phyloP scores from a whole-genome alignment of 805 yeast genomes.

The Kodamaea restingae region DNA sequence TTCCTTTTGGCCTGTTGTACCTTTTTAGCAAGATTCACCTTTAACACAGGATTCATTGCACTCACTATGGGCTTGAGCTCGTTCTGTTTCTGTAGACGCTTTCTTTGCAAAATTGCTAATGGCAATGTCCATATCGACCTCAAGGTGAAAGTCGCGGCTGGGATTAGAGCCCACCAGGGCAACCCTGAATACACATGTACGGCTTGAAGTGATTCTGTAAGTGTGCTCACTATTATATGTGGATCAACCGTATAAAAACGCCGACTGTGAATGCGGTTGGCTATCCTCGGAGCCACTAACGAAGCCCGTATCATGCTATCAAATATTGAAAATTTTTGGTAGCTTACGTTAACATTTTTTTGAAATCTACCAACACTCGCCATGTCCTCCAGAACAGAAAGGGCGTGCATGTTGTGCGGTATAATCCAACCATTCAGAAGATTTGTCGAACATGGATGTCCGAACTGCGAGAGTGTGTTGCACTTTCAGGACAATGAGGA shows the following conservation, averaged over 20 bases:
- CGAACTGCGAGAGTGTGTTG: slow-evolving; percentile 89
- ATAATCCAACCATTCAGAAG: slow-evolving; percentile 70
- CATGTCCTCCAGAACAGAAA: slow-evolving; percentile 62
- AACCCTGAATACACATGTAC: slow-evolving; percentile 56
- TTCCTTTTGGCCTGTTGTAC: slow-evolving; percentile 35
- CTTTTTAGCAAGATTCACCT: slow-evolving; percentile 49
- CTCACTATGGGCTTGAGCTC: slow-evolving; percentile 64
- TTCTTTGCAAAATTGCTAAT: slow-evolving; percentile 68
- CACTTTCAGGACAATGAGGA: slow-evolving; percentile 77
- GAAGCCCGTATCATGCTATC: not conserved
- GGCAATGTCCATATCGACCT: slow-evolving; percentile 73
- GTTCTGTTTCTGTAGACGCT: slow-evolving; percentile 65
- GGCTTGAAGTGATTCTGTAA: slow-evolving; percentile 40
- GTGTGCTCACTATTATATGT: slow-evolving; percentile 24
- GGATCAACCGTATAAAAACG: slow-evolving; percentile 30
- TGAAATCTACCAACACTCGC: slow-evolving; percentile 3
- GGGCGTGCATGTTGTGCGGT: slow-evolving; percentile 98
- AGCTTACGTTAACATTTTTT: slow-evolving; percentile 6
- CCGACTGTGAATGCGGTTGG: not conserved
- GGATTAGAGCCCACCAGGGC: slow-evolving; percentile 84
- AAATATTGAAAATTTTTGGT: slow-evolving; percentile 1
- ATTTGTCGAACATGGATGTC: slow-evolving; percentile 86
- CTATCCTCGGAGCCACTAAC: not conserved
- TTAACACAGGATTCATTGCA: slow-evolving; percentile 73
- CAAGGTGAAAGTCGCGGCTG: slow-evolving; percentile 62